Conservation (phyloP, 306 rosid species). For the Elaeagnus macrophylla region DNA sequence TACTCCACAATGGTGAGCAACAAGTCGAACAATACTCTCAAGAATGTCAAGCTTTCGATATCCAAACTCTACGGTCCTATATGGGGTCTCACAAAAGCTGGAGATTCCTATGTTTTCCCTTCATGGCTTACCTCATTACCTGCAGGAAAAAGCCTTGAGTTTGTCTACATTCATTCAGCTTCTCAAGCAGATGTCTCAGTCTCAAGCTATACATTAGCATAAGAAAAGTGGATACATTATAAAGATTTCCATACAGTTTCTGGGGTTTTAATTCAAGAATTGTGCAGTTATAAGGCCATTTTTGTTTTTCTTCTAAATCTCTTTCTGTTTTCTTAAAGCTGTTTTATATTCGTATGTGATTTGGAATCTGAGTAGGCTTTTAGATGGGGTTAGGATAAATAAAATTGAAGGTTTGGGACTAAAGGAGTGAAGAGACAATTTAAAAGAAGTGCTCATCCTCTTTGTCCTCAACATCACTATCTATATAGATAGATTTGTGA, state of each 20-base stretch:
- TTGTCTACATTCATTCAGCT: slow-evolving; percentile 85
- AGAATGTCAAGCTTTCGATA: slow-evolving; percentile 48
- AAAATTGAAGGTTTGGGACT: slow-evolving; percentile 58
- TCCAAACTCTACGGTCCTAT: slow-evolving; percentile 81
- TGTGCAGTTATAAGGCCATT: slow-evolving; percentile 55
- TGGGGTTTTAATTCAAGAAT: slow-evolving; percentile 36
- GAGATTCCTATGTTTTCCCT: slow-evolving; percentile 66
- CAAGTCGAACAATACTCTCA: slow-evolving; percentile 60
- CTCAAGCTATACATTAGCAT: slow-evolving; percentile 56
- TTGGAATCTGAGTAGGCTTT: slow-evolving; percentile 40
- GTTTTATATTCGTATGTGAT: slow-evolving; percentile 31
- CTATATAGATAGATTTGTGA: slow-evolving; percentile 45
- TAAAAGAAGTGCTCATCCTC: slow-evolving; percentile 93
- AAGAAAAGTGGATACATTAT: slow-evolving; percentile 19
- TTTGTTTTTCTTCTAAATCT: slow-evolving; percentile 14
- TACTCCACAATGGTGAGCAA: slow-evolving; percentile 73
- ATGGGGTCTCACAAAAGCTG: slow-evolving; percentile 75
- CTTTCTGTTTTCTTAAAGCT: slow-evolving; percentile 11
- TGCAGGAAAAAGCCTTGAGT: slow-evolving; percentile 80
- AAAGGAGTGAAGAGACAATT: slow-evolving; percentile 94
- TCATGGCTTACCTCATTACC: slow-evolving; percentile 69
- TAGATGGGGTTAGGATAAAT: slow-evolving; percentile 40
- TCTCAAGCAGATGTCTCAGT: slow-evolving; percentile 65
- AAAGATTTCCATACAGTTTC: slow-evolving; percentile 26
- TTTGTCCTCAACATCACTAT: slow-evolving; percentile 71